phyloP scores from a whole-genome alignment of 73 alveolate species.

The Symbiodinium pilosum region DNA sequence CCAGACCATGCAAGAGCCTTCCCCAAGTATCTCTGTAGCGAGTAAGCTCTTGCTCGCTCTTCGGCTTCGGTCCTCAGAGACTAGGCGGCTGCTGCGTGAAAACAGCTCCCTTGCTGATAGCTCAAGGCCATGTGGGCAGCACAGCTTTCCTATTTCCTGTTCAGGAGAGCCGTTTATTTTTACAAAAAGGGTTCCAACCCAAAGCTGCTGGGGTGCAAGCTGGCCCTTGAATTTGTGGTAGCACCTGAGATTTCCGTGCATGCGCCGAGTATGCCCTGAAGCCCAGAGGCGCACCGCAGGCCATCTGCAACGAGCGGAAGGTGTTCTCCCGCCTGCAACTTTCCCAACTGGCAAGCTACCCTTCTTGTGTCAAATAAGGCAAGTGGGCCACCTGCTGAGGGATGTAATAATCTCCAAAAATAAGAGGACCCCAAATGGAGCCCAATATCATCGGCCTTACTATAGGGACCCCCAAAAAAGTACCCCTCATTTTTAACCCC shows the following conservation, averaged over 20 bases:
- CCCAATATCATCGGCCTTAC: too few relatives aligned
- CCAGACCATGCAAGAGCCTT: neutral
- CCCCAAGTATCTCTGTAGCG: slow-evolving; percentile 56
- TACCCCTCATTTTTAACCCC: too few relatives aligned
- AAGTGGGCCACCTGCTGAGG: too few relatives aligned
- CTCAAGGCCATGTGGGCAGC: too few relatives aligned
- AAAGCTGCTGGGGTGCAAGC: neutral
- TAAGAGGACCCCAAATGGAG: too few relatives aligned
- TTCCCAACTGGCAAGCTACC: too few relatives aligned
- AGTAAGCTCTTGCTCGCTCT: slow-evolving; percentile 74
- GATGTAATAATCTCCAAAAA: too few relatives aligned
- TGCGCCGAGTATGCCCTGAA: neutral
- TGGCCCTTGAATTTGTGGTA: slow-evolving; percentile 78
- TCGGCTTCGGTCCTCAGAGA: slow-evolving; percentile 51
- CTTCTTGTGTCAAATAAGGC: too few relatives aligned
- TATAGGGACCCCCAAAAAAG: too few relatives aligned
- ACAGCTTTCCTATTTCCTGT: too few relatives aligned
- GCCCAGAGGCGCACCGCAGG: slow-evolving; percentile 11
- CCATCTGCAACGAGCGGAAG: slow-evolving; percentile 77
- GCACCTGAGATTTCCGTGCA: neutral
- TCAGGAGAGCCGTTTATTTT: too few relatives aligned
- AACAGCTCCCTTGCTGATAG: neutral
- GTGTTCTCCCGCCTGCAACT: slow-evolving; percentile 84
- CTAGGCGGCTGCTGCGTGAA: too few relatives aligned
- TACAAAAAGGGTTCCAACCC: neutral